Base-by-base conservation (phyloP, 192 early-diverging fungal species). In the Geranomyces michiganensis region DNA sequence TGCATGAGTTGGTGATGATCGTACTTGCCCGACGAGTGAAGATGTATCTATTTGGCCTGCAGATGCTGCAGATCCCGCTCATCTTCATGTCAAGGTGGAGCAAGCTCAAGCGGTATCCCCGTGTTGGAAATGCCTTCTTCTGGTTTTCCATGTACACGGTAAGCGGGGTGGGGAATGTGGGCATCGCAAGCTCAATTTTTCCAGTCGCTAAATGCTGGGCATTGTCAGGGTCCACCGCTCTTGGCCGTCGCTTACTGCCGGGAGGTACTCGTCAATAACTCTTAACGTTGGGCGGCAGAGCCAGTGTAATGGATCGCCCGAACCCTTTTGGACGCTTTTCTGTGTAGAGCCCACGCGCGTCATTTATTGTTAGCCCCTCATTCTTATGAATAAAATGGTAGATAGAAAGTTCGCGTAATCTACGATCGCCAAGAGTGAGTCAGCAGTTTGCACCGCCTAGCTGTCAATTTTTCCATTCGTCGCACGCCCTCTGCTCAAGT, bases 51-150 rank as follows among this genome's bases (percentile, higher is more conserved):
- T 95, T 95, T 79, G 53, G 72, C 6, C 64, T 95, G 65, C 93
- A 95, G 79, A 95, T 95, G 93, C 63, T 85, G 65, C 95, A 98
- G 79, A 74, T 98, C 46, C 96, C 96, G 21, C 66, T 98, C 66
- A 96, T 98, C 49, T 86, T 81, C 55, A 67, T 91, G 10, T 85
- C 88, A 30, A 78, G 88, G 5, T 62, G 88, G 21, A 81, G 81
- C 24, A 73, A 77, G 36, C 81, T 94, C 60, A 85, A 82, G 69
- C 77, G 86, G 55, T 79, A 85, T 17, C 87, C 82, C 48, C 77
- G 90, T 56, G 55, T 94, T 22, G 90, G 92, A 8, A 96, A 98
- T 81, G 87, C 77, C 19, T 71, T 91, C 53, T 96, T 98, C 75
- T 98, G 96, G 96, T 78, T 94, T 49, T 87, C 88, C 26, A 93